phyloP scores from a whole-genome alignment of 2,329 filamentous ascomycete genomes.

The Sordariomycetes sp. region DNA sequence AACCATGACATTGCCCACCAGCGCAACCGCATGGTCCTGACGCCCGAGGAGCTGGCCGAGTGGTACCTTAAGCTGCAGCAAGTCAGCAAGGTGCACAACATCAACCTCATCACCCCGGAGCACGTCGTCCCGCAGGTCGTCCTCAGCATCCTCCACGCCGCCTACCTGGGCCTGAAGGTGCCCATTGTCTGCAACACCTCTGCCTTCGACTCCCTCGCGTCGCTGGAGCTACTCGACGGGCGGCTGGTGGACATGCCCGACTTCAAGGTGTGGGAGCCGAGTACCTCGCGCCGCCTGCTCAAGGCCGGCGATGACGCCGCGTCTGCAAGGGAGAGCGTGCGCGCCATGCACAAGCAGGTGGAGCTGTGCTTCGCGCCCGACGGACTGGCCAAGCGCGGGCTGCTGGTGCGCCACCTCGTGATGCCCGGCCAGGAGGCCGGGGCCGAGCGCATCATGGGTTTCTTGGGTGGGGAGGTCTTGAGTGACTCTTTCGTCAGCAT shows the following conservation, averaged over 20 bases:
- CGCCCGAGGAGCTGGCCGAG: slow-evolving; percentile 46
- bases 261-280: slow-evolving; percentile 67
- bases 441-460: slow-evolving; percentile 62
- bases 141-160: slow-evolving; percentile 44
- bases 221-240: slow-evolving; percentile 49
- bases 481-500: slow-evolving; percentile 72
- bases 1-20: slow-evolving; percentile 70
- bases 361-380: slow-evolving; percentile 75
- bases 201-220: slow-evolving; percentile 66
- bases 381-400: slow-evolving; percentile 67
- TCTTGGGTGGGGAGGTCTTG: slow-evolving; percentile 63
- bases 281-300: slow-evolving; percentile 57
- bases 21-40: slow-evolving; percentile 69
- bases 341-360: slow-evolving; percentile 71
- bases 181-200: slow-evolving; percentile 83
- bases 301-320: slow-evolving; percentile 66
- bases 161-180: slow-evolving; percentile 55
- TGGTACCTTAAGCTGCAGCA: slow-evolving; percentile 65
- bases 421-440: slow-evolving; percentile 76
- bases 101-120: slow-evolving; percentile 56
- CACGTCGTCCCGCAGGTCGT: slow-evolving; percentile 73
- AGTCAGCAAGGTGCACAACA: slow-evolving; percentile 75
- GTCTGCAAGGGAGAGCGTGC: slow-evolving; percentile 60
- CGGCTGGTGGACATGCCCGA: slow-evolving; percentile 79
- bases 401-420: slow-evolving; percentile 69